phyloP scores from a whole-genome alignment of 2,329 filamentous ascomycete genomes.

The Scedosporium minutisporum region DNA sequence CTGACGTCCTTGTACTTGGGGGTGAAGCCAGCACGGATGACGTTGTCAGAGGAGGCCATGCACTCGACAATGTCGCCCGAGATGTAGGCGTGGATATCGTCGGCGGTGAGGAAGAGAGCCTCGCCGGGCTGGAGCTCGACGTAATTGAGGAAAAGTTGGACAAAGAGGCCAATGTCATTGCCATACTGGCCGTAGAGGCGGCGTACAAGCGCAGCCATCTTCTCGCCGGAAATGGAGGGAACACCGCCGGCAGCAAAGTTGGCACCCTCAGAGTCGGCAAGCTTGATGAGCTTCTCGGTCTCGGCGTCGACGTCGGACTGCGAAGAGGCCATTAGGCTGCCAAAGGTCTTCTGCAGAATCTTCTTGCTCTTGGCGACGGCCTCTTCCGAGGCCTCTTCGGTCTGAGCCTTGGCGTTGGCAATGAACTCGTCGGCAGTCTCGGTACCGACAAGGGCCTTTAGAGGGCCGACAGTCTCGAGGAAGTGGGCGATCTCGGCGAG shows the following conservation, averaged over 20 bases:
- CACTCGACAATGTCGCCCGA: slow-evolving; percentile 95
- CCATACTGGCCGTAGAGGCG: slow-evolving; percentile 80
- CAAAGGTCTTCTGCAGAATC: slow-evolving; percentile 66
- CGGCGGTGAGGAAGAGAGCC: slow-evolving; percentile 89
- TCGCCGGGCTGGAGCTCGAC: slow-evolving; percentile 81
- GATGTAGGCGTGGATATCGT: slow-evolving; percentile 94
- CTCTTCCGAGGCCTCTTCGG: slow-evolving; percentile 35
- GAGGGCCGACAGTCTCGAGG: slow-evolving; percentile 44
- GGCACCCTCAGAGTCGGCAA: slow-evolving; percentile 57
- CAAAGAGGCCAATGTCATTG: slow-evolving; percentile 83
- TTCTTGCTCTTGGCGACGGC: slow-evolving; percentile 55
- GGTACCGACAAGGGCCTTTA: slow-evolving; percentile 59
- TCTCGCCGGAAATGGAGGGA: slow-evolving; percentile 55
- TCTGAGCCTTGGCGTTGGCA: slow-evolving; percentile 26
- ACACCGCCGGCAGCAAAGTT: slow-evolving; percentile 69
- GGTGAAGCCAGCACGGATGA: slow-evolving; percentile 92
- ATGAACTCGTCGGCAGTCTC: slow-evolving; percentile 49
- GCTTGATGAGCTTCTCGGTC: slow-evolving; percentile 58
- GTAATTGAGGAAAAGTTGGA: slow-evolving; percentile 95
- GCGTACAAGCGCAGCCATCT: slow-evolving; percentile 66
- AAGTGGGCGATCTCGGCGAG: slow-evolving; percentile 81
- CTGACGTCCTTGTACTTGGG: slow-evolving; percentile 97
- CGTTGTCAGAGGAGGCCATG: slow-evolving; percentile 98
- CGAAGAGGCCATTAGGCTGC: slow-evolving; percentile 69
- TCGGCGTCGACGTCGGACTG: slow-evolving; percentile 45